phyloP scores from a whole-genome alignment of 805 yeast species.

The Ogataea wickerhamii region DNA sequence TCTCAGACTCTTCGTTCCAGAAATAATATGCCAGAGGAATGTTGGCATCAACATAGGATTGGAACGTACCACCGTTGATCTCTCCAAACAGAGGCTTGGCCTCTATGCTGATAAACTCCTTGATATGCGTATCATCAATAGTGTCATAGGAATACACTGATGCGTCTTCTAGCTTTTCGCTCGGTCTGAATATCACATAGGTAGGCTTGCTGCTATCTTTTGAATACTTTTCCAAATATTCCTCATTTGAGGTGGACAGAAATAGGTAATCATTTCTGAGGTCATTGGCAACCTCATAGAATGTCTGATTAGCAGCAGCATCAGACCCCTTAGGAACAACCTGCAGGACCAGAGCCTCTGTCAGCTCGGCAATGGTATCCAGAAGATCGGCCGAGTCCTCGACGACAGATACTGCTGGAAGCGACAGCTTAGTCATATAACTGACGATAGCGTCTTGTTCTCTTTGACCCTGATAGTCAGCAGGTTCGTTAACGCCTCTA shows the following conservation, averaged over 20 bases:
- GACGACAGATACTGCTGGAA: conserved; percentile 65
- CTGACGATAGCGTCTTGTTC: conserved; percentile 70
- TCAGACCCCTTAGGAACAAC: conserved; percentile 34
- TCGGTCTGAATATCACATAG: conserved; percentile 47
- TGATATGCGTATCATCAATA: conserved; percentile 36
- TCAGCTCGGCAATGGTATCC: conserved; percentile 41
- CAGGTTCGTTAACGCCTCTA: conserved; percentile 47
- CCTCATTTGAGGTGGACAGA: conserved; percentile 42
- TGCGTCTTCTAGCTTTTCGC: conserved; percentile 44
- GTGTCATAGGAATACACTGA: conserved; percentile 40
- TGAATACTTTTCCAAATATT: conserved; percentile 35
- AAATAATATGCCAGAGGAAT: conserved; percentile 87
- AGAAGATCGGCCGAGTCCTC: conserved; percentile 48
- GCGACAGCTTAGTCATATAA: conserved; percentile 76
- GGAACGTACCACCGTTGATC: conserved; percentile 75
- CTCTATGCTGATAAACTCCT: conserved; percentile 54
- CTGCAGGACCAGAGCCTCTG: conserved; percentile 57
- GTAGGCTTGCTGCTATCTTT: conserved; percentile 34
- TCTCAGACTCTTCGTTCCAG: conserved; percentile 66
- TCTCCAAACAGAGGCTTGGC: conserved; percentile 84
- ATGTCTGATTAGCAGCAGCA: conserved; percentile 50
- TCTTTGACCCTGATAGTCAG: conserved; percentile 84
- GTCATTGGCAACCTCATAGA: conserved; percentile 55
- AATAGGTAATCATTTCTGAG: conserved; percentile 65
- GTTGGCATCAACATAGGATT: conserved; percentile 64